Percentiles rank a stretch among this genome's conserved stretches.
phyloP scores from a whole-genome alignment of 2,329 filamentous ascomycete genomes.

The Botryotinia narcissicola region DNA sequence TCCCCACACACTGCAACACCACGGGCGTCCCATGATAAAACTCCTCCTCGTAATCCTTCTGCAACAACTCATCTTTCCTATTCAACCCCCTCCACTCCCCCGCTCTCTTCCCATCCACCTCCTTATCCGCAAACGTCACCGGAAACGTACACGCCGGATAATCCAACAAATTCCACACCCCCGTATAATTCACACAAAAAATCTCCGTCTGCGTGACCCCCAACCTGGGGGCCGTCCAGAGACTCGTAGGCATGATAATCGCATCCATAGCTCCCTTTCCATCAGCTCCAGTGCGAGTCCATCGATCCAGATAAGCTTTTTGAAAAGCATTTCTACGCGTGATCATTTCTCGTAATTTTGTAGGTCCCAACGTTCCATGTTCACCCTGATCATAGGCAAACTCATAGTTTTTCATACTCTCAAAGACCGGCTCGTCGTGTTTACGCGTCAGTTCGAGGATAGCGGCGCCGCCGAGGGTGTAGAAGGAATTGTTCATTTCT shows the following conservation, averaged over 20 bases:
- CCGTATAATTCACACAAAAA: slow-evolving; percentile 37
- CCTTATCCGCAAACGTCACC: slow-evolving; percentile 44
- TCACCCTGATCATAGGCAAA: slow-evolving; percentile 33
- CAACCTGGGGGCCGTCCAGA: slow-evolving; percentile 40
- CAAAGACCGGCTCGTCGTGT: slow-evolving; percentile 35
- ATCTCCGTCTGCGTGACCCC: slow-evolving; percentile 32
- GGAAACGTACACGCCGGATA: slow-evolving; percentile 43
- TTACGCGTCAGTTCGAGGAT: slow-evolving; percentile 34
- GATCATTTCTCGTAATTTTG: slow-evolving; percentile 38
- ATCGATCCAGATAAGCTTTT: slow-evolving; percentile 41
- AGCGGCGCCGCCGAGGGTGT: slow-evolving; percentile 38
- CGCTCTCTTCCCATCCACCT: slow-evolving; percentile 36
- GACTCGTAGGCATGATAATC: slow-evolving; percentile 38
- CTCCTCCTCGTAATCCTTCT: slow-evolving; percentile 37
- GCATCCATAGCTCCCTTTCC: slow-evolving; percentile 36
- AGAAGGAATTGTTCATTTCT: slow-evolving; percentile 36
- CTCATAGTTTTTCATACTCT: slow-evolving; percentile 37
- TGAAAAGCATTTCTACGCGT: slow-evolving; percentile 38
- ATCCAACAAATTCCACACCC: slow-evolving; percentile 38
- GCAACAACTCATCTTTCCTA: slow-evolving; percentile 32
- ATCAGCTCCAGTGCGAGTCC: slow-evolving; percentile 36
- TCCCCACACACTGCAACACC: slow-evolving; percentile 35
- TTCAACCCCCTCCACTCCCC: slow-evolving; percentile 33
- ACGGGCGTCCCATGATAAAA: slow-evolving; percentile 38
- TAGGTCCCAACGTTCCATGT: slow-evolving; percentile 33